phyloP scores from a whole-genome alignment of 805 yeast species.

The Candida pini region DNA sequence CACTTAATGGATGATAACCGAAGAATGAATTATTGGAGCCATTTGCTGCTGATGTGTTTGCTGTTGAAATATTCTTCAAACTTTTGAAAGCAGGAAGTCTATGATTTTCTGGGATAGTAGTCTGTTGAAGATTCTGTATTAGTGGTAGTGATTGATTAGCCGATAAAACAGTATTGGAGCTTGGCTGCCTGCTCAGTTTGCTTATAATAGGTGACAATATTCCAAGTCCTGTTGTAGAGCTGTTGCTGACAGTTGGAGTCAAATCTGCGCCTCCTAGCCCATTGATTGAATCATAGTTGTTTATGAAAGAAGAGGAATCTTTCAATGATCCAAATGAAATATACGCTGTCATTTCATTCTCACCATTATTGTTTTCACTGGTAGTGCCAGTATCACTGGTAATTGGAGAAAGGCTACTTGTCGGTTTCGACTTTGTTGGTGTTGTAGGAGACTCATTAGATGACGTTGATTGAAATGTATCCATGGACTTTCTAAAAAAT shows the following conservation, averaged over 20 bases:
- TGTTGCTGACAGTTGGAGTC: conserved; percentile 8
- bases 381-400: conserved; percentile 2
- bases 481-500: conserved; percentile 21
- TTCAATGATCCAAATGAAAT: conserved; percentile 37
- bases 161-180: conserved; percentile 7
- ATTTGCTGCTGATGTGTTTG: neutral
- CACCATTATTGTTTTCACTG: neutral
- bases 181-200: conserved; percentile 12
- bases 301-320: conserved; percentile 17
- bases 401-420: conserved; percentile 3
- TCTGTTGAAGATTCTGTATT: neutral
- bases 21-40: neutral
- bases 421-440: conserved; percentile 1
- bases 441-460: conserved; percentile 4
- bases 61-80: conserved; percentile 4
- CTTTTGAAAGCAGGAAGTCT: conserved; percentile 9
- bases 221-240: conserved; percentile 14
- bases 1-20: conserved; percentile 2
- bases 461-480: conserved; percentile 8
- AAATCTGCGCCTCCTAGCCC: conserved; percentile 2
- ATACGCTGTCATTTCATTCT: conserved; percentile 25
- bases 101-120: conserved; percentile 1
- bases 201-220: conserved; percentile 18
- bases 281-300: conserved; percentile 10
- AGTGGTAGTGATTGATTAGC: conserved; percentile 2